Conservation (phyloP, 2,329 filamentous ascomycete genomes). For the Chaetomium olivaceum region DNA sequence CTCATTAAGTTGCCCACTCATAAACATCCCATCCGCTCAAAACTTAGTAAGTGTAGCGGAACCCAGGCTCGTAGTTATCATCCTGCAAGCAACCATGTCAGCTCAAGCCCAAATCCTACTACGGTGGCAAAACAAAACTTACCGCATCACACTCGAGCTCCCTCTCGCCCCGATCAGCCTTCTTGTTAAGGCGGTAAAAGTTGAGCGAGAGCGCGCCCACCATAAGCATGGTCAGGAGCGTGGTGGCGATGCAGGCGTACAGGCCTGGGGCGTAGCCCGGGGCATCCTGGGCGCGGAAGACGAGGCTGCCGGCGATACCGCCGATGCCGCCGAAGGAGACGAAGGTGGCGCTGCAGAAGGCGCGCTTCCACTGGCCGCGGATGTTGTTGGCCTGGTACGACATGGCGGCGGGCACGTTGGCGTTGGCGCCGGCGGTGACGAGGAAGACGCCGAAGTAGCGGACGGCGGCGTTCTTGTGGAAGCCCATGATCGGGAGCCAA, state of each 20-base stretch:
- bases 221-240: constrained; percentile 48
- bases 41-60: constrained; percentile 44
- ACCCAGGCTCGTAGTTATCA: constrained; percentile 41
- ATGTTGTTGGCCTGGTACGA: constrained; percentile 88
- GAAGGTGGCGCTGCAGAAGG: constrained; percentile 73
- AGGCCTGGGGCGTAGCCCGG: constrained; percentile 57
- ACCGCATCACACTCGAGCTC: constrained; percentile 53
- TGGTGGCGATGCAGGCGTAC: constrained; percentile 56
- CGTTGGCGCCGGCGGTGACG: constrained; percentile 73
- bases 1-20: not conserved
- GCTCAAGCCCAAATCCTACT: not conserved
- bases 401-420: constrained; percentile 73
- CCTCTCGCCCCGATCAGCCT: constrained; percentile 56
- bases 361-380: constrained; percentile 84
- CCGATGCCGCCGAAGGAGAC: constrained; percentile 77
- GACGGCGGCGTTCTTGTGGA: constrained; percentile 54
- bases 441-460: constrained; percentile 77
- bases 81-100: constrained; percentile 33
- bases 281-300: constrained; percentile 60
- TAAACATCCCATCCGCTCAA: not conserved
- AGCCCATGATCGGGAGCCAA: constrained; percentile 75
- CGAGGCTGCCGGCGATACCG: constrained; percentile 72
- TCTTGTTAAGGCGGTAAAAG: constrained; percentile 48
- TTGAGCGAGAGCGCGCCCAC: constrained; percentile 45
- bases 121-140: constrained; percentile 34